Conservation (phyloP, 345 rosid species). For the Linum lewisii region DNA sequence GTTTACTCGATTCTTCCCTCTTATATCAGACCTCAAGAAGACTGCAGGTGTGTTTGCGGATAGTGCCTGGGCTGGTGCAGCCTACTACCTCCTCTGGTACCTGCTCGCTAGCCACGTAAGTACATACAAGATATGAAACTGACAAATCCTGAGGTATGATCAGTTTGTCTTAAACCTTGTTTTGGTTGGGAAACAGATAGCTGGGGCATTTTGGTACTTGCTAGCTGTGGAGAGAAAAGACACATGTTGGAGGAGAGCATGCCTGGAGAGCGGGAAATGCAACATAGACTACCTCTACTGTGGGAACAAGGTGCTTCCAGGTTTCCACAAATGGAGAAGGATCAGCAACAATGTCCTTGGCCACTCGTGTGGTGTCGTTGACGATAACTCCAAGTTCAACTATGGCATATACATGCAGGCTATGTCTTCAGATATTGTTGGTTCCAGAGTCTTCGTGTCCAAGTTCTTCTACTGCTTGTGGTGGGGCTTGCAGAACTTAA, state of each 20-base stretch:
- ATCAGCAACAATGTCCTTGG: slow-evolving; percentile 33
- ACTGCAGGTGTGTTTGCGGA: slow-evolving; percentile 79
- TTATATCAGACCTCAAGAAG: slow-evolving; percentile 75
- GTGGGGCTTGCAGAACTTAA: slow-evolving; percentile 93
- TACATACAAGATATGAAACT: too few species aligned
- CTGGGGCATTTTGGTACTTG: slow-evolving; percentile 78
- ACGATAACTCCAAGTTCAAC: slow-evolving; percentile 31
- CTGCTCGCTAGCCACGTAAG: slow-evolving; percentile 85
- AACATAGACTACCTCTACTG: slow-evolving; percentile 49
- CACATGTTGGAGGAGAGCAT: slow-evolving; percentile 61
- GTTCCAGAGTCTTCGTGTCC: slow-evolving; percentile 37
- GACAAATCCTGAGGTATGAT: too few species aligned
- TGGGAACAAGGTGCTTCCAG: slow-evolving; percentile 36
- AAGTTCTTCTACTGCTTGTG: slow-evolving; percentile 76
- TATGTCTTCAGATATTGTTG: slow-evolving; percentile 43
- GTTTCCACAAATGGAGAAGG: slow-evolving; percentile 44
- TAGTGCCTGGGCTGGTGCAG: slow-evolving; percentile 76
- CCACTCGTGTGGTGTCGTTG: slow-evolving; percentile 27
- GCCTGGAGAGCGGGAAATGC: slow-evolving; percentile 33
- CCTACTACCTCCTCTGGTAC: slow-evolving; percentile 85
- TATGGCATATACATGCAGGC: slow-evolving; percentile 73
- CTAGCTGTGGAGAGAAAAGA: slow-evolving; percentile 70
- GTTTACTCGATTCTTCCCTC: slow-evolving; percentile 56
- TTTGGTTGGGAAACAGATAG: slow-evolving; percentile 33
- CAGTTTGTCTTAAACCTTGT: too few species aligned